Evolutionary conservation across 73 alveolate genomes (phyloP).

Genomic region (Urostyla sp.): DNA sequence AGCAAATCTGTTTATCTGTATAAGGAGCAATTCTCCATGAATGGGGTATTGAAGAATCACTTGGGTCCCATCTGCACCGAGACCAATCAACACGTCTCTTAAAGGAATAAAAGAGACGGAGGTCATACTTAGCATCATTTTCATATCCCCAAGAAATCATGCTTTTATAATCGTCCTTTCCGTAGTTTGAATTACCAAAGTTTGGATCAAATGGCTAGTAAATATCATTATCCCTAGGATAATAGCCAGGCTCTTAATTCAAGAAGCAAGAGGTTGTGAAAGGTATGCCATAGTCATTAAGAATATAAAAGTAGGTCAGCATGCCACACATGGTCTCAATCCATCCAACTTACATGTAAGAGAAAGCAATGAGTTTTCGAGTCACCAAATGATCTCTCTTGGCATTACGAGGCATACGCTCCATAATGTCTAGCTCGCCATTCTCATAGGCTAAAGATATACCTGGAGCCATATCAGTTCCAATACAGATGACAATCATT

Average conservation of each 20-base stretch:
- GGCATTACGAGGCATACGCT: slow-evolving; percentile 91
- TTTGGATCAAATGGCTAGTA: slow-evolving; percentile 47
- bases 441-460: slow-evolving; percentile 93
- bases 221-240: slow-evolving; percentile 45
- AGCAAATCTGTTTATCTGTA: slow-evolving; percentile 70
- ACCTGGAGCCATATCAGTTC: slow-evolving; percentile 96
- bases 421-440: slow-evolving; percentile 92
- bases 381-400: slow-evolving; percentile 90
- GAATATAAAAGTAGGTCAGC: slow-evolving; percentile 80
- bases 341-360: slow-evolving; percentile 80
- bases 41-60: slow-evolving; percentile 11
- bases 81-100: slow-evolving; percentile 11
- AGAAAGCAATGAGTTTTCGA: slow-evolving; percentile 73
- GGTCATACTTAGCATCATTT: neutral
- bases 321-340: slow-evolving; percentile 84
- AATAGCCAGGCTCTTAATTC: slow-evolving; percentile 61
- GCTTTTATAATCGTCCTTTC: neutral
- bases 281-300: slow-evolving; percentile 91
- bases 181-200: slow-evolving; percentile 40
- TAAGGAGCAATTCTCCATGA: slow-evolving; percentile 29
- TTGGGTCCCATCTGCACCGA: slow-evolving; percentile 55
- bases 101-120: neutral
- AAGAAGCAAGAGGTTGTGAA: slow-evolving; percentile 69
- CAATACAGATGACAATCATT: slow-evolving; percentile 83
- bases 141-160: neutral